Evolutionary conservation across 129 eudicot genomes (phyloP), one percentile per base, ranked within the genome.

Genomic region (Chrysanthemum seticuspe): DNA sequence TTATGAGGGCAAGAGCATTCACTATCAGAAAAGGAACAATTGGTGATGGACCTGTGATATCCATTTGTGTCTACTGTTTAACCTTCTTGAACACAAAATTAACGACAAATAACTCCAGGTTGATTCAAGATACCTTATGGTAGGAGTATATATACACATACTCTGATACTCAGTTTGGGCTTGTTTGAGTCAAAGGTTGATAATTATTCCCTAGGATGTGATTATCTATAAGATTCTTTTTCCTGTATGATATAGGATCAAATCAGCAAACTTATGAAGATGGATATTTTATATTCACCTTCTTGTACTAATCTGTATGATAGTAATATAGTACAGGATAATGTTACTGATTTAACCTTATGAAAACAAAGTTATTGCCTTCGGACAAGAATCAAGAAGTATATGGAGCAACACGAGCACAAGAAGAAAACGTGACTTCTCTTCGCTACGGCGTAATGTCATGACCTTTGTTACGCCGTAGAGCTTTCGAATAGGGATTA

Each of bases 1-100:
- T 71, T 36, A 82, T 23, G 55, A 85, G 16, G 59, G 85, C 75
- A 58, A 85, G 87, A 47, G 67, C 73, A 62, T 83, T 85, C 74
- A 79, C 83, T 75, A 85, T 74, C 29, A 85, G 67, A 63, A 74
- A 76, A 0, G 90, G 90, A 79, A 85, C 85, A 73, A 85, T 57
- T 2, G 87, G 85, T 13, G 87, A 82, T 40, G 87, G 89, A 51
- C 89, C 87, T 45, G 51, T 51, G 54, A 77, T 70, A 10, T 56
- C 71, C 89, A 82, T 85, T 58, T 69, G 25, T 16, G 10, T 67
- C 59, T 7, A 67, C 23, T n/a, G 16, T 47, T 65, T 29, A 62
- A 50, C 60, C 23, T 11, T 12, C 54, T 67, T 47, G 40, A 12
- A 13, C 10, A n/a, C 48, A 9, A 29, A 57, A 58, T 45, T 45